Conservation (phyloP, 2,329 filamentous ascomycete species). For the Ploettnerulaceae sp. region DNA sequence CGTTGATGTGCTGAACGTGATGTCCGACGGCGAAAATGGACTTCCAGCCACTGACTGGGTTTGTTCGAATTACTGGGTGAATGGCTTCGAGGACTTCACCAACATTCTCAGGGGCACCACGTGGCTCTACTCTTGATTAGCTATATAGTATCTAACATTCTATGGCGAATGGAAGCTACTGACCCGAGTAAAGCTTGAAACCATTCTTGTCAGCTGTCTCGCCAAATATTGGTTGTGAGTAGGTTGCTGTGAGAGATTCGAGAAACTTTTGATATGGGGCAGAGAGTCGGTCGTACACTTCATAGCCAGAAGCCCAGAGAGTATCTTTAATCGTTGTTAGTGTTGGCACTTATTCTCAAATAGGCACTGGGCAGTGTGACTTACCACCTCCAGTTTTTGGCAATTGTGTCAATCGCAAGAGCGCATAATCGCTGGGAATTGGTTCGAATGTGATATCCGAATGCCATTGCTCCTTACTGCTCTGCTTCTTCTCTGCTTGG, state of each 20-base stretch:
- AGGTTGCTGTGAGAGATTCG: slow-evolving; percentile 53
- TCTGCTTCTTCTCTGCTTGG: slow-evolving; percentile 42
- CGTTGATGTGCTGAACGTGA: slow-evolving; percentile 48
- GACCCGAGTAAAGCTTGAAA: slow-evolving; percentile 42
- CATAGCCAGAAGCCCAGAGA: slow-evolving; percentile 63
- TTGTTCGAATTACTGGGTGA: slow-evolving; percentile 52
- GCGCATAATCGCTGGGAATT: slow-evolving; percentile 58
- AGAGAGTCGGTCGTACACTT: slow-evolving; percentile 61
- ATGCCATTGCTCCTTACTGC: slow-evolving; percentile 49
- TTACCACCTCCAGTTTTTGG: slow-evolving; percentile 33
- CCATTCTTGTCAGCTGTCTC: slow-evolving; percentile 42
- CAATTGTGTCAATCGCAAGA: slow-evolving; percentile 32
- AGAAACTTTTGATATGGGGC: slow-evolving; percentile 52
- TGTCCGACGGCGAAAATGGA: slow-evolving; percentile 48
- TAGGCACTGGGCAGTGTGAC: too few species aligned
- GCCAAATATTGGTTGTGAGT: slow-evolving; percentile 46
- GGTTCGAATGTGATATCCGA: slow-evolving; percentile 63
- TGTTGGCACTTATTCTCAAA: too few species aligned
- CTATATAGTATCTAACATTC: not conserved
- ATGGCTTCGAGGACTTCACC: slow-evolving; percentile 44
- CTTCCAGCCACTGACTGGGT: slow-evolving; percentile 56
- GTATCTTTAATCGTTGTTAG: too few species aligned
- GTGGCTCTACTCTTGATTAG: slow-evolving; percentile 16
- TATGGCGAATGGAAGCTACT: slow-evolving; percentile 11
- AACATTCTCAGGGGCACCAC: slow-evolving; percentile 48